These are phyloP conservation scores for Trichoderma aggressivum DNA, from an alignment of 2,329 filamentous ascomycete genomes.

Conservation along the genomic window DNA sequence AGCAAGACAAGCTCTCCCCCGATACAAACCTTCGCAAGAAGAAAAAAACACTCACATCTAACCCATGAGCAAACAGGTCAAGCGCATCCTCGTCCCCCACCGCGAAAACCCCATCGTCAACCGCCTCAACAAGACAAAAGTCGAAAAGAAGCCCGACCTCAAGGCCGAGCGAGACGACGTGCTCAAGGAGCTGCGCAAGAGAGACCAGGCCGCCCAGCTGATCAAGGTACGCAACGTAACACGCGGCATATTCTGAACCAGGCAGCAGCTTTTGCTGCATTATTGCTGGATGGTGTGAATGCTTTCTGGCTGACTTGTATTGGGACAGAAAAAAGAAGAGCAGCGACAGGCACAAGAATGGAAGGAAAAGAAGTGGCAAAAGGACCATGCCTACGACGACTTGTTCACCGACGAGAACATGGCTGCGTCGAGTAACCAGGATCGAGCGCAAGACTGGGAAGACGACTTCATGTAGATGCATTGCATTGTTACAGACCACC, in stretches of 20 bases:
- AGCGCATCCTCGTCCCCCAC: conserved; percentile 72
- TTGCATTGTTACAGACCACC: neutral
- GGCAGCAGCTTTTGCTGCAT: neutral
- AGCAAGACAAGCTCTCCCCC: conserved; percentile 31
- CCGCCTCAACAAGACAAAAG: conserved; percentile 94
- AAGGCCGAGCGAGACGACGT: conserved; percentile 76
- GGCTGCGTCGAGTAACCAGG: conserved; percentile 76
- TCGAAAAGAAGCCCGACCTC: conserved; percentile 83
- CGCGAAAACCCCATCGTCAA: conserved; percentile 92
- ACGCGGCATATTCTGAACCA: no score
- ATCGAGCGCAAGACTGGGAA: conserved; percentile 71
- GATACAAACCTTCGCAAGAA: neutral
- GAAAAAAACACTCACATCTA: neutral
- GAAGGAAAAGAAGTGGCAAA: conserved; percentile 87
- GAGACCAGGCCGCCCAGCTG: conserved; percentile 61
- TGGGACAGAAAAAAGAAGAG: conserved; percentile 69
- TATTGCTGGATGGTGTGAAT: neutral
- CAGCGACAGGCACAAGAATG: conserved; percentile 70
- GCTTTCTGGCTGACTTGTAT: neutral
- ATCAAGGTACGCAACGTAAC: conserved; percentile 51
- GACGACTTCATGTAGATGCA: conserved; percentile 83
- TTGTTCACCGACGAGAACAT: conserved; percentile 81
- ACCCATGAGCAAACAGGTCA: conserved; percentile 52
- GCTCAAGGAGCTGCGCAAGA: conserved; percentile 66
- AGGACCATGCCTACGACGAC: conserved; percentile 97